Percentiles rank a stretch among this genome's conserved stretches.
Conservation (phyloP, 495 filamentous ascomycete species). For the Elasticomyces elasticus region DNA sequence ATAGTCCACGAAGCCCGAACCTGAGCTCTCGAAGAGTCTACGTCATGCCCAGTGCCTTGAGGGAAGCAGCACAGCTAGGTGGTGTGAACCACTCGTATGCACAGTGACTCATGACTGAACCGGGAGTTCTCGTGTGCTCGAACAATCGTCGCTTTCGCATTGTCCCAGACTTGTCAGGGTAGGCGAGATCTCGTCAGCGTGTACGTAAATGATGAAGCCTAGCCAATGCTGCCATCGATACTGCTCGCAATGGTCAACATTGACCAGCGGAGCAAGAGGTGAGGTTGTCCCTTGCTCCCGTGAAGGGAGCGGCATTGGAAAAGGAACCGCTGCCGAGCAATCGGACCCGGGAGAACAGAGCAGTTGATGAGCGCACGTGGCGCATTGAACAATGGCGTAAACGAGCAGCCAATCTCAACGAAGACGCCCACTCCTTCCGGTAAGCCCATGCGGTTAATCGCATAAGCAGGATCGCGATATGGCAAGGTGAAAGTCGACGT, state of each 20-base stretch:
- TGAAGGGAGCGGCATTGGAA: background rate
- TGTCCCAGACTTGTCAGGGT: too few relatives aligned
- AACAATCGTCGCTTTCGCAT: background rate
- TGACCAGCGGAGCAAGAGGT: background rate
- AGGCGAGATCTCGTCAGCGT: too few relatives aligned
- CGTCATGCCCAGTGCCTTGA: background rate
- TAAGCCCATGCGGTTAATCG: background rate
- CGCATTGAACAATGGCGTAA: background rate
- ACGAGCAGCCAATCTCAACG: background rate
- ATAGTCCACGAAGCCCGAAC: too few relatives aligned
- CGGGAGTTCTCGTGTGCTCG: background rate
- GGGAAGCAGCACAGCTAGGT: background rate
- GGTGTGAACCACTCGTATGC: background rate
- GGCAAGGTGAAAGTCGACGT: background rate
- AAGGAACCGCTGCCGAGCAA: background rate
- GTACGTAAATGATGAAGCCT: background rate
- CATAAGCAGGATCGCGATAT: background rate
- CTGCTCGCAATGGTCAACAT: too few relatives aligned
- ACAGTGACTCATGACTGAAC: background rate
- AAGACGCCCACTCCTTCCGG: background rate
- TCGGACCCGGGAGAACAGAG: background rate
- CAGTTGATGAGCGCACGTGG: background rate
- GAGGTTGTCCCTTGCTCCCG: background rate
- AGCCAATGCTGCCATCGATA: background rate
- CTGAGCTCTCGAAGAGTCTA: background rate